These are phyloP conservation scores for Ustilago hordei DNA, from an alignment of 1,284 basidiomycete genomes.

Conservation along the genomic window DNA sequence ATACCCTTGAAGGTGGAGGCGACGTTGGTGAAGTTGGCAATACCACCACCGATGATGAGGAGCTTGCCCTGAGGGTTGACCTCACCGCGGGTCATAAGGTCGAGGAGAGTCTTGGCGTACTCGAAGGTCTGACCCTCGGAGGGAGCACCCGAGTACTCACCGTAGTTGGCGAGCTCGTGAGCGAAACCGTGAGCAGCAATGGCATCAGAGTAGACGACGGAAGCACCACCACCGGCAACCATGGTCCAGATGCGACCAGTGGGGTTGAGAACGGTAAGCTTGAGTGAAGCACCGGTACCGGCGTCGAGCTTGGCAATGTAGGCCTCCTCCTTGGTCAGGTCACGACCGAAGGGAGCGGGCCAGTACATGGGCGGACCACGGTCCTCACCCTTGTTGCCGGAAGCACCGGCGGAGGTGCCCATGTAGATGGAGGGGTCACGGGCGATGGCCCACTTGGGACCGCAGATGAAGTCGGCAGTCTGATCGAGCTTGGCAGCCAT, in stretches of 20 bases:
- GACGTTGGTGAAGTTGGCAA: conserved; percentile 99
- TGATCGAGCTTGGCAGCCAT: conserved; percentile 99
- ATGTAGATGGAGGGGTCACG: conserved; percentile 83
- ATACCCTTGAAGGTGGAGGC: conserved; percentile 99
- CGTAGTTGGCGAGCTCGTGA: conserved; percentile 98
- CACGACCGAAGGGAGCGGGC: conserved; percentile 97
- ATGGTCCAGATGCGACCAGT: conserved; percentile 99
- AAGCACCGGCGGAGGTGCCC: conserved; percentile 72
- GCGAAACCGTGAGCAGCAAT: conserved; percentile 97
- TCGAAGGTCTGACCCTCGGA: conserved; percentile 99
- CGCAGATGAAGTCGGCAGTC: conserved; percentile 97
- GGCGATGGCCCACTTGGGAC: conserved; percentile 98
- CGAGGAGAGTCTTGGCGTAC: conserved; percentile 98
- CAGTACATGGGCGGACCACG: conserved; percentile 93
- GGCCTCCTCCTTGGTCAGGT: conserved; percentile 97
- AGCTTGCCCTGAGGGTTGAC: conserved; percentile 80
- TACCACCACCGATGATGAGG: conserved; percentile 99
- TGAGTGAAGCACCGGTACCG: conserved; percentile 96
- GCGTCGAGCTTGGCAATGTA: conserved; percentile 98
- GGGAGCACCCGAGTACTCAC: conserved; percentile 98
- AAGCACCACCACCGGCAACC: conserved; percentile 87
- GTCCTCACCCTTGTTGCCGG: conserved; percentile 66
- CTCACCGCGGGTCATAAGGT: conserved; percentile 85
- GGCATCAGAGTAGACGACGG: conserved; percentile 87
- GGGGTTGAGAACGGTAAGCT: conserved; percentile 94